Evolutionary conservation across 148 eudicot genomes (phyloP).

Genomic region (Persicaria maculosa): DNA sequence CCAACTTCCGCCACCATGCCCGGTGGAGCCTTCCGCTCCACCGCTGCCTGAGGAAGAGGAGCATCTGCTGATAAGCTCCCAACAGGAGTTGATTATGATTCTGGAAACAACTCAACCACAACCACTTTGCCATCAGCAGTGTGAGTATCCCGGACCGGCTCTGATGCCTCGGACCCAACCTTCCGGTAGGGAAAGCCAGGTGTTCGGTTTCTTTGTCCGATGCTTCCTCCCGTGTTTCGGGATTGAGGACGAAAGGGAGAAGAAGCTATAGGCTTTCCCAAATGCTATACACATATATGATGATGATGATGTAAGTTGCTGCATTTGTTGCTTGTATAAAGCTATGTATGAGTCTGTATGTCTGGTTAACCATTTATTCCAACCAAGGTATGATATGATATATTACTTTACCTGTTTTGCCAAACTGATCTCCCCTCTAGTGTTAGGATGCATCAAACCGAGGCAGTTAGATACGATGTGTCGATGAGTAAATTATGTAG

Average conservation of each 20-base stretch:
- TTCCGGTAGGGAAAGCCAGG: neutral
- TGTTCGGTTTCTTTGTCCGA: neutral
- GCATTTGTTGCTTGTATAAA: neutral
- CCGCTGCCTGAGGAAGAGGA: neutral
- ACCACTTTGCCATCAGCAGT: neutral
- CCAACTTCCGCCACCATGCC: neutral
- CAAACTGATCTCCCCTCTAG: too few relatives aligned
- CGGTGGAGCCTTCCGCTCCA: neutral
- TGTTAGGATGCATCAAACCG: too few relatives aligned
- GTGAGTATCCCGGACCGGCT: neutral
- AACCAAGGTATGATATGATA: neutral
- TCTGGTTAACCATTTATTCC: neutral
- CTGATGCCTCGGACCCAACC: neutral
- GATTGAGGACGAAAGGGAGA: neutral
- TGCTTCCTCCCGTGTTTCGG: conserved; percentile 7
- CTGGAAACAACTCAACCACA: neutral
- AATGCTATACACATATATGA: neutral
- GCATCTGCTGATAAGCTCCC: neutral
- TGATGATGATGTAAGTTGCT: neutral
- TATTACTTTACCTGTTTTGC: neutral
- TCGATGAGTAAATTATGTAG: neutral
- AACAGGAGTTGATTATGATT: neutral
- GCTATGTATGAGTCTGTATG: neutral
- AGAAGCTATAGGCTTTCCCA: neutral
- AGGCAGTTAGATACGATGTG: too few relatives aligned